These are phyloP conservation scores for Mortierella sp. DNA, from an alignment of 371 early-diverging fungal species.

Conservation along the genomic window DNA sequence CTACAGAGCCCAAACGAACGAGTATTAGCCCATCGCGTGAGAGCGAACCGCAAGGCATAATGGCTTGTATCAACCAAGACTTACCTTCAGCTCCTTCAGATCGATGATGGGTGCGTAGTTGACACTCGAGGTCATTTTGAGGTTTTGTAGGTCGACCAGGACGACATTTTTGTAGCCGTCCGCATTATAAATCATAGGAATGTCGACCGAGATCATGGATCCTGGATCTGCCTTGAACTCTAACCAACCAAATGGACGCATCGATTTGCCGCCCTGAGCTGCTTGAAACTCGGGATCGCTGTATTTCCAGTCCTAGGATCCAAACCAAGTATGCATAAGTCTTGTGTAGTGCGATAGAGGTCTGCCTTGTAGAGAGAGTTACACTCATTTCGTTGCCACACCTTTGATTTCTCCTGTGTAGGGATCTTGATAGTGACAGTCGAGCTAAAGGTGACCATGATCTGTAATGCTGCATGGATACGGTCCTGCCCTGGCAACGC, in stretches of 20 bases:
- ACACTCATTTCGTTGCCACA: too few relatives aligned
- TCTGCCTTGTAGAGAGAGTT: too few relatives aligned
- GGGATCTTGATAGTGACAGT: slow-evolving; percentile 75
- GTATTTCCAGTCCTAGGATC: slow-evolving; percentile 77
- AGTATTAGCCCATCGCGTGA: neutral
- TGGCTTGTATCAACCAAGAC: neutral
- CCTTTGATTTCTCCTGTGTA: slow-evolving; percentile 81
- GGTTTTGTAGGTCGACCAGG: slow-evolving; percentile 61
- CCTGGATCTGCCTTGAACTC: slow-evolving; percentile 71
- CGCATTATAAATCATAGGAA: slow-evolving; percentile 68
- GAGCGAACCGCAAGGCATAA: neutral
- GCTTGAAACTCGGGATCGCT: slow-evolving; percentile 56
- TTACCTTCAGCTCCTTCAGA: slow-evolving; percentile 65
- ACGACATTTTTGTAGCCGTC: slow-evolving; percentile 68
- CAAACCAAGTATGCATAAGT: neutral
- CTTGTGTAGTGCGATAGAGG: too few relatives aligned
- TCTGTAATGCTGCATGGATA: slow-evolving; percentile 67
- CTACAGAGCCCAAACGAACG: slow-evolving; percentile 36
- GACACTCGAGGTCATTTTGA: slow-evolving; percentile 72
- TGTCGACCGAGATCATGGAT: slow-evolving; percentile 64
- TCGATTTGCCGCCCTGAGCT: slow-evolving; percentile 46
- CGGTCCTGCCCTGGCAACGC: slow-evolving; percentile 69
- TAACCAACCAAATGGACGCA: slow-evolving; percentile 83
- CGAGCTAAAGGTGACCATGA: slow-evolving; percentile 73
- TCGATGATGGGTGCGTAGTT: slow-evolving; percentile 74